Percentiles rank a stretch among this genome's conserved stretches.
These are phyloP conservation scores for Alisma plantagoaquatica DNA, from an alignment of 106 monocot species.

Conservation along the genomic window DNA sequence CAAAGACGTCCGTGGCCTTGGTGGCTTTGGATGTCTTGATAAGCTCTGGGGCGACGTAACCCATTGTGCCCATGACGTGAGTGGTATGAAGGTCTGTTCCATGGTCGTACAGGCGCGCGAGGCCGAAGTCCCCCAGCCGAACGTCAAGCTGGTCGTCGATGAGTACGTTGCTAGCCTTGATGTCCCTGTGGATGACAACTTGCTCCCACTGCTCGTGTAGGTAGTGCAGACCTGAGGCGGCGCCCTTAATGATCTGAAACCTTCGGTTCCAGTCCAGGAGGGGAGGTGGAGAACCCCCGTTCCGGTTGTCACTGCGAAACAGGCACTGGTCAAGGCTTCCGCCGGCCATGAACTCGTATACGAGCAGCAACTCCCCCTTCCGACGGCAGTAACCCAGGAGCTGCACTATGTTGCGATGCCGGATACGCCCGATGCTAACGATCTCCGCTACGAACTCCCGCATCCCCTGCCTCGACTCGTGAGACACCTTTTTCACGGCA, in stretches of 20 bases:
- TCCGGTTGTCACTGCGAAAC: too few species aligned
- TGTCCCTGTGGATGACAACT: constrained; percentile 35
- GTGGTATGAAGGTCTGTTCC: neutral
- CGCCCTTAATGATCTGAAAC: constrained; percentile 8
- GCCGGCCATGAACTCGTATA: constrained; percentile 8
- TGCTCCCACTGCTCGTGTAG: constrained; percentile 12
- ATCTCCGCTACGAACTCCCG: constrained; percentile 19
- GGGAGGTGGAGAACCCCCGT: too few species aligned
- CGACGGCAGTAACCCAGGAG: constrained; percentile 18
- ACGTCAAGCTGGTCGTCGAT: neutral
- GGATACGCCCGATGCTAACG: constrained; percentile 10
- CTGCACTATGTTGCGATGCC: constrained; percentile 16
- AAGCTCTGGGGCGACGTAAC: constrained; percentile 5
- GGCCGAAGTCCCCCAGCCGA: constrained; percentile 1
- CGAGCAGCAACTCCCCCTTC: constrained; percentile 10
- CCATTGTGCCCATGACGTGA: neutral
- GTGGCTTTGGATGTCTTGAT: neutral
- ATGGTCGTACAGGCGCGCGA: neutral
- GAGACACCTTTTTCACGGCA: constrained; percentile 13
- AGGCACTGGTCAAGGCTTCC: constrained; percentile 13
- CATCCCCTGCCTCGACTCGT: constrained; percentile 10
- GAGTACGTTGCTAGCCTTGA: constrained; percentile 35
- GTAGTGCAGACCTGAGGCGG: constrained; percentile 5
- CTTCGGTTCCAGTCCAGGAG: constrained; percentile 8
- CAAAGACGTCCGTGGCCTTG: neutral